Conservation (phyloP, 495 filamentous ascomycete genomes). For the Astrothelium macrocarpum region DNA sequence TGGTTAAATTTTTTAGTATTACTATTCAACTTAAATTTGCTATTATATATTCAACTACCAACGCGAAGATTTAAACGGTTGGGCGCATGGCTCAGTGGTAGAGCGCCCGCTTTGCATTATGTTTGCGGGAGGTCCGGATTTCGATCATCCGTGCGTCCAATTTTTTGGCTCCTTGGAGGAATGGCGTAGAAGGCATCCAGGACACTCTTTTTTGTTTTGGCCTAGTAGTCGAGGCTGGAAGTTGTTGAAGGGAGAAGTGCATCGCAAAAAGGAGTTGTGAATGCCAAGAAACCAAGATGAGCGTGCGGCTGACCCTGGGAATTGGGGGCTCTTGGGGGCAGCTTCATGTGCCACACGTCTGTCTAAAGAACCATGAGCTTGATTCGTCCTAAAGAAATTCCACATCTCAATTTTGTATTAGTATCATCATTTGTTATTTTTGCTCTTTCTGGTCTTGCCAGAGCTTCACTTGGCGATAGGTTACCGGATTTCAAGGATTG, state of each 20-base stretch:
- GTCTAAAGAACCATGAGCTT: background rate
- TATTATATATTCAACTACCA: background rate
- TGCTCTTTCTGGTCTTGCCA: conserved; percentile 40
- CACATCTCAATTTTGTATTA: conserved; percentile 2
- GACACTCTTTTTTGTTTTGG: background rate
- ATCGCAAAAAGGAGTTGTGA: background rate
- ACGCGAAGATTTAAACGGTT: background rate
- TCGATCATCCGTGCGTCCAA: conserved; percentile 28
- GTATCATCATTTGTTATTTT: conserved; percentile 10
- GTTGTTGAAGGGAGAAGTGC: background rate
- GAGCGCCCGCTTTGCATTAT: conserved; percentile 32
- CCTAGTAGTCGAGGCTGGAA: too few species aligned
- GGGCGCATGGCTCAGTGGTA: conserved; percentile 32
- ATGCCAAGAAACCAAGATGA: conserved; percentile 17
- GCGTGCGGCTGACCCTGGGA: background rate
- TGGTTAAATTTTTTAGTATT: too few species aligned
- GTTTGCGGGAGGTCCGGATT: conserved; percentile 28
- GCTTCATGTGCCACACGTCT: background rate
- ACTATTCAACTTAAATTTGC: background rate
- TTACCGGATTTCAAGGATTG: conserved; percentile 85
- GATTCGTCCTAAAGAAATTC: background rate
- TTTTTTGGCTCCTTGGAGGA: conserved; percentile 10
- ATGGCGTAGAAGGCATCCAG: background rate
- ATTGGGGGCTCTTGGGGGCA: background rate
- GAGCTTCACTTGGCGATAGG: conserved; percentile 74